Percentiles rank a stretch among this genome's conserved stretches.
These are phyloP conservation scores for Hyaloscypha hepaticicola DNA, from an alignment of 495 filamentous ascomycete species.

Conservation along the genomic window DNA sequence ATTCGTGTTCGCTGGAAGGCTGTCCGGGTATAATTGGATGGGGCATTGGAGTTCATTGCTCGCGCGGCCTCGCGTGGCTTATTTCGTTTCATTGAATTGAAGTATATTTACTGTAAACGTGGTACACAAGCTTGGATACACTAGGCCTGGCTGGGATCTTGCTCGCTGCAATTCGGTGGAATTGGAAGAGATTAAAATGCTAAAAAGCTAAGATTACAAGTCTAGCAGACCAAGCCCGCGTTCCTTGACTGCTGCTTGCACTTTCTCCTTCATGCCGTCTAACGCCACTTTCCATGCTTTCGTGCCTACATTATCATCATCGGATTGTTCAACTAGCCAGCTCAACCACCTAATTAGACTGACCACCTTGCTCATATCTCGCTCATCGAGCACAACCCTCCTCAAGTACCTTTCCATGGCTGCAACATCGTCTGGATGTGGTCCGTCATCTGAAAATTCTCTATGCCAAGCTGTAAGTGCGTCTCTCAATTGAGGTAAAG, in stretches of 20 bases:
- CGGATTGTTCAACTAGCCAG: constrained; percentile 63
- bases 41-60: neutral
- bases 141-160: neutral
- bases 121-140: neutral
- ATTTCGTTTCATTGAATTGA: neutral
- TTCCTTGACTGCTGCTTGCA: constrained; percentile 58
- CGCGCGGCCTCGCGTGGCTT: neutral
- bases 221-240: constrained; percentile 66
- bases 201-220: constrained; percentile 14
- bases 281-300: constrained; percentile 51
- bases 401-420: constrained; percentile 66
- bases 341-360: constrained; percentile 67
- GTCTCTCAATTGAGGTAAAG: constrained; percentile 54
- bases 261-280: constrained; percentile 50
- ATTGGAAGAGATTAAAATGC: neutral
- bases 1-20: neutral
- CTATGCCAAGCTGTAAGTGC: constrained; percentile 67
- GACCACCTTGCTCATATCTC: constrained; percentile 71
- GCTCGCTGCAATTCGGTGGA: neutral
- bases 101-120: neutral
- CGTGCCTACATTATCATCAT: constrained; percentile 28
- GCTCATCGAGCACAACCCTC: constrained; percentile 68
- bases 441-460: constrained; percentile 65
- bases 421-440: constrained; percentile 73
- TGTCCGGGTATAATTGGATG: neutral